phyloP scores from a whole-genome alignment of 176 grass and related monocot species.

The Cenchrus purpureus region DNA sequence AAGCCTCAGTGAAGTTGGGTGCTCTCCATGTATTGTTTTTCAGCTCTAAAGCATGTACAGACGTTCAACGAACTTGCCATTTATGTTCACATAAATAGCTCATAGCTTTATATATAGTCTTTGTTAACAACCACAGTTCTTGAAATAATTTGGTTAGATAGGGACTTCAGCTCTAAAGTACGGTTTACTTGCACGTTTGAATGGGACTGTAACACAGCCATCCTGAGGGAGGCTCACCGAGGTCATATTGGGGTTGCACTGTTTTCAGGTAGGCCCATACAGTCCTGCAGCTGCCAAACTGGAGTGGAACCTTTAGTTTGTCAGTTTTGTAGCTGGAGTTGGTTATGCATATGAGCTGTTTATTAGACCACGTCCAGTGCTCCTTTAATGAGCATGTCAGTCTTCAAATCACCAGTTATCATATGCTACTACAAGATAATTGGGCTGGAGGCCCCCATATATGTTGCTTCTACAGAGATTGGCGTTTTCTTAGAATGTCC shows the following conservation, averaged over 20 bases:
- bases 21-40: background rate
- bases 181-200: background rate
- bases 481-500: background rate
- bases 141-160: background rate
- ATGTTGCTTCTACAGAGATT: background rate
- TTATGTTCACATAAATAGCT: background rate
- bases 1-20: background rate
- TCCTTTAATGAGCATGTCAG: background rate
- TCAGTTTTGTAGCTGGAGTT: background rate
- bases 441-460: background rate
- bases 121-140: background rate
- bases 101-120: background rate
- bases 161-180: too few relatives aligned
- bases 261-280: too few relatives aligned
- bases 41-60: background rate
- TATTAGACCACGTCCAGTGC: background rate
- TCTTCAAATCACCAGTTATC: background rate
- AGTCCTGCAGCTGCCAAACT: too few relatives aligned
- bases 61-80: background rate
- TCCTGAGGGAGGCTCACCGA: background rate
- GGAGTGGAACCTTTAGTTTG: background rate
- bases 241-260: too few relatives aligned
- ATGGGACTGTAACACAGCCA: background rate
- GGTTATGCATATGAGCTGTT: background rate
- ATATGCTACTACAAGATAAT: background rate